These are phyloP conservation scores for Penium margaritaceum DNA, from an alignment of 139 green algal genomes.

Conservation along the genomic window DNA sequence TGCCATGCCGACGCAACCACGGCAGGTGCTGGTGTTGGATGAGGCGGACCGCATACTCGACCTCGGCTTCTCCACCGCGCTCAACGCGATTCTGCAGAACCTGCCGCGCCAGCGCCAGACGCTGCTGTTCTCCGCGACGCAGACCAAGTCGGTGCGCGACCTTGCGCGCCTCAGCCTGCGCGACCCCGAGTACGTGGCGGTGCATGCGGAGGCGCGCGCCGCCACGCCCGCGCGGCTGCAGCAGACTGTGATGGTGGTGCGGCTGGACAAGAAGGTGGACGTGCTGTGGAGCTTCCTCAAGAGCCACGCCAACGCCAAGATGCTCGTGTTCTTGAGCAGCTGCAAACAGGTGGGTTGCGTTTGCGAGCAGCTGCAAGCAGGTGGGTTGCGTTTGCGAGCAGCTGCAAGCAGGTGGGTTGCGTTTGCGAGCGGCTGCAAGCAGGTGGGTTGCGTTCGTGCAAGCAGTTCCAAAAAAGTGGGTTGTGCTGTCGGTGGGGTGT, in stretches of 20 bases:
- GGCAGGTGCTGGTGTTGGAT: constrained; percentile 87
- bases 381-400: no score
- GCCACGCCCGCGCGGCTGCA: constrained; percentile 83
- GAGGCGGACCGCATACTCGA: constrained; percentile 95
- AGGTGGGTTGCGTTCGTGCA: no score
- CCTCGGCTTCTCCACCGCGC: constrained; percentile 80
- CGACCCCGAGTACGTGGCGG: constrained; percentile 82
- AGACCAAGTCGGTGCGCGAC: constrained; percentile 74
- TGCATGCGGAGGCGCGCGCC: constrained; percentile 71
- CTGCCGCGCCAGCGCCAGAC: constrained; percentile 75
- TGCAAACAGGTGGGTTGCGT: constrained; percentile 81
- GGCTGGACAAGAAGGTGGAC: constrained; percentile 77
- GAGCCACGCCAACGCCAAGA: constrained; percentile 74
- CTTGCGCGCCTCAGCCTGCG: constrained; percentile 66
- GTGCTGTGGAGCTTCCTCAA: constrained; percentile 92
- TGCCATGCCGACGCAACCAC: no score
- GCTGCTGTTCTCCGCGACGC: constrained; percentile 77
- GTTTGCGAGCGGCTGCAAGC: constrained; percentile 1
- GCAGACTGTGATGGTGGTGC: constrained; percentile 70
- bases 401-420: neutral
- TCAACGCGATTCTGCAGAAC: constrained; percentile 91
- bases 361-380: neutral
- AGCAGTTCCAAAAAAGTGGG: no score
- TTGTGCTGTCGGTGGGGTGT: no score
- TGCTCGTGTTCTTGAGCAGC: constrained; percentile 86